Conservation (phyloP, 2,329 filamentous ascomycete genomes). For the Zymoseptoria brevis region DNA sequence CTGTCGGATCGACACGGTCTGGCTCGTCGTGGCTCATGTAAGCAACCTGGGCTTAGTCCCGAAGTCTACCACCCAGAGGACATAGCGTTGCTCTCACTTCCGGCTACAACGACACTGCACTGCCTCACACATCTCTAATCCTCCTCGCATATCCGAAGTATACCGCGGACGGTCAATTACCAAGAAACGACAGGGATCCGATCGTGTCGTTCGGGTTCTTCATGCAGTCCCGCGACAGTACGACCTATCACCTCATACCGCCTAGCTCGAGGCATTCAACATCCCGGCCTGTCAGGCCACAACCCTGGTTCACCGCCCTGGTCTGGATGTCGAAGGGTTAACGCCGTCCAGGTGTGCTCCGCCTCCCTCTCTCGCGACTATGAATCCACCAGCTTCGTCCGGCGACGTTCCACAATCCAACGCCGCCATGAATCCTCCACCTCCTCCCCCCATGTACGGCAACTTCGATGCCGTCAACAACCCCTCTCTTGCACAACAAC, state of each 20-base stretch:
- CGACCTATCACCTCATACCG: not conserved
- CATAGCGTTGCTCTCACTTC: not conserved
- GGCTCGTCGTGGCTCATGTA: not conserved
- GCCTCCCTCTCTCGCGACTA: not conserved
- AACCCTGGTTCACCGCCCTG: not conserved
- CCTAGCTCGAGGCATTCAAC: not conserved
- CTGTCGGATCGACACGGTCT: not conserved
- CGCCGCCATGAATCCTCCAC: not conserved
- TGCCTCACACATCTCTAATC: not conserved
- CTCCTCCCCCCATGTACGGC: not conserved
- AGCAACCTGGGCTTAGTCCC: not conserved
- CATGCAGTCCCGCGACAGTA: not conserved
- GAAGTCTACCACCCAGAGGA: no score
- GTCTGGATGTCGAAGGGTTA: not conserved
- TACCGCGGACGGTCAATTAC: not conserved
- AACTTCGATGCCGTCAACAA: not conserved
- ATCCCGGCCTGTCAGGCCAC: not conserved
- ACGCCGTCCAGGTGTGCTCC: not conserved
- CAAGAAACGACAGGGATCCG: not conserved
- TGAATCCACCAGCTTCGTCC: not conserved
- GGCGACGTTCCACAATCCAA: not conserved
- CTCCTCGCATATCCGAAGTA: not conserved
- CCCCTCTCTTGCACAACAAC: slow-evolving; percentile 1
- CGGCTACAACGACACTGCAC: not conserved
- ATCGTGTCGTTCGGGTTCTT: not conserved